A percentile compares a stretch with the other conserved stretches of the same genome.
These are phyloP conservation scores for Usnea hakonensis DNA, from an alignment of 495 filamentous ascomycete species.

Conservation along the genomic window DNA sequence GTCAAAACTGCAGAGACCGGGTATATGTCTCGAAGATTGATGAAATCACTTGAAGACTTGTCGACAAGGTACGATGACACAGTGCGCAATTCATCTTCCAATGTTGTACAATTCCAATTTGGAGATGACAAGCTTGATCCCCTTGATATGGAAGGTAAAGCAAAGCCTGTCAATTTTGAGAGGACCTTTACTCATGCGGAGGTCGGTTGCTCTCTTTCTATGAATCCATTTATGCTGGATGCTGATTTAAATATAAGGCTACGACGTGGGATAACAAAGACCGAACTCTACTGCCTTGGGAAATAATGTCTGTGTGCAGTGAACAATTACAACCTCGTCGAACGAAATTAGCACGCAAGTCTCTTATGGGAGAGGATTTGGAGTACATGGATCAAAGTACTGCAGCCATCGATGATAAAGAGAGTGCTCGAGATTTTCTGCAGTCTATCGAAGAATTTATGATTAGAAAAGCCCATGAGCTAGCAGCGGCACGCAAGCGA, in stretches of 20 bases:
- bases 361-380: slow-evolving; percentile 43
- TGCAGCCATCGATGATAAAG: slow-evolving; percentile 69
- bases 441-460: slow-evolving; percentile 67
- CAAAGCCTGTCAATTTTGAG: slow-evolving; percentile 86
- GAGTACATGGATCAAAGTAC: slow-evolving; percentile 58
- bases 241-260: slow-evolving; percentile 24
- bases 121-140: slow-evolving; percentile 93
- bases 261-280: slow-evolving; percentile 74
- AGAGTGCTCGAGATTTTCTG: slow-evolving; percentile 77
- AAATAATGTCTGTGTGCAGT: slow-evolving; percentile 60
- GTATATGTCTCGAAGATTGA: slow-evolving; percentile 96
- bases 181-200: slow-evolving; percentile 85
- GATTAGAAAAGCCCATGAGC: slow-evolving; percentile 43
- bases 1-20: slow-evolving; percentile 99
- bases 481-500: slow-evolving; percentile 43
- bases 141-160: slow-evolving; percentile 93
- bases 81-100: slow-evolving; percentile 76
- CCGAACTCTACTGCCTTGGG: slow-evolving; percentile 57
- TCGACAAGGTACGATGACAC: slow-evolving; percentile 89
- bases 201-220: slow-evolving; percentile 23
- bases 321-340: slow-evolving; percentile 58
- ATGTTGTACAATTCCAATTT: slow-evolving; percentile 93
- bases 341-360: slow-evolving; percentile 53
- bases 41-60: slow-evolving; percentile 96
- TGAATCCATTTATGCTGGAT: neutral